Conservation (phyloP, 768 basidiomycete species). For the Boletus edulis region DNA sequence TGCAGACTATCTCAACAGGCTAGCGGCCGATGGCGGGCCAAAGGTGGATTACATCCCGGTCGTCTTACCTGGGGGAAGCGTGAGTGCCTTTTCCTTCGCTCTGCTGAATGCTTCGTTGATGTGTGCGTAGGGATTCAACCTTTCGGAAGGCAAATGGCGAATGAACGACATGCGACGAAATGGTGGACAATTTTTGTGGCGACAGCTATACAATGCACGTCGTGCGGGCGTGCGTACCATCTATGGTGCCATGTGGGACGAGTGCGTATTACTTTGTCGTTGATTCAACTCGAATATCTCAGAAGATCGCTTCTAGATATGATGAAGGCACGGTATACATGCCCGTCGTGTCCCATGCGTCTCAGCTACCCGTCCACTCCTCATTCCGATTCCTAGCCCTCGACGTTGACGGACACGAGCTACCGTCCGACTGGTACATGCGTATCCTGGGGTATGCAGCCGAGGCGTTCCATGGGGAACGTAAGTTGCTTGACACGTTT, state of each 20-base stretch:
- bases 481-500: conserved; percentile 59
- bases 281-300: not conserved
- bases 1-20: conserved; percentile 52
- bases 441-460: conserved; percentile 71
- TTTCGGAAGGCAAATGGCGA: conserved; percentile 67
- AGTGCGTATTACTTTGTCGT: conserved; percentile 38
- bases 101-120: not conserved
- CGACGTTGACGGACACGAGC: conserved; percentile 73
- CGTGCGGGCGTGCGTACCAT: conserved; percentile 59
- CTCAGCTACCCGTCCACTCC: conserved; percentile 59
- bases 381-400: conserved; percentile 65
- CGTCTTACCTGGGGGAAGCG: conserved; percentile 78
- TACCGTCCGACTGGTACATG: conserved; percentile 87
- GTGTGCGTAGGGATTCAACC: conserved; percentile 57
- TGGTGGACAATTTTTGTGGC: conserved; percentile 78
- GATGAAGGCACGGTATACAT: conserved; percentile 85
- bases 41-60: conserved; percentile 84
- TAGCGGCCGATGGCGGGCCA: conserved; percentile 43
- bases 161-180: conserved; percentile 71
- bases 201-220: conserved; percentile 69
- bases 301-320: conserved; percentile 45
- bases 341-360: conserved; percentile 58
- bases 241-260: conserved; percentile 90
- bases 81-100: conserved; percentile 35
- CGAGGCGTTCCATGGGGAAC: conserved; percentile 63